These are phyloP conservation scores for Calonectria hawksworthii DNA, from an alignment of 2,329 filamentous ascomycete genomes.

Conservation along the genomic window DNA sequence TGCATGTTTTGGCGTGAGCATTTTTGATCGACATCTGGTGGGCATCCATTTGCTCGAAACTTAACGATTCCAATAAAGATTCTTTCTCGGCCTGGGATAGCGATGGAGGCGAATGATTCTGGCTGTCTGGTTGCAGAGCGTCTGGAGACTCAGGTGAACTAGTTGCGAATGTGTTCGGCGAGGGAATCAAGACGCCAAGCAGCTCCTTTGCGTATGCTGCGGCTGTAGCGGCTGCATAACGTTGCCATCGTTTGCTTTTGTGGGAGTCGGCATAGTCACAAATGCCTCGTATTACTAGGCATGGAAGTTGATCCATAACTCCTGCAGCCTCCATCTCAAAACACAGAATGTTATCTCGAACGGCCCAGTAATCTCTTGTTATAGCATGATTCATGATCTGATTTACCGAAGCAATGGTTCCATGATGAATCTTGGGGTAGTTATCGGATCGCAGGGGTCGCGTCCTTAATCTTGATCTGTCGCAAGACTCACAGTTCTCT, in stretches of 20 bases:
- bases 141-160: not conserved
- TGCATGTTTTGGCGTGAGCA: slow-evolving; percentile 56
- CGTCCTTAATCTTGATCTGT: too few relatives aligned
- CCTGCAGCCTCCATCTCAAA: not conserved
- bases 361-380: too few relatives aligned
- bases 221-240: not conserved
- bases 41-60: slow-evolving; percentile 55
- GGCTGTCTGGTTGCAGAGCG: not conserved
- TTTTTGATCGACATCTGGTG: slow-evolving; percentile 53
- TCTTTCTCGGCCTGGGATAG: not conserved
- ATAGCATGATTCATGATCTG: too few relatives aligned
- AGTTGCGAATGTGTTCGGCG: not conserved
- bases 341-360: too few relatives aligned
- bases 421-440: too few relatives aligned
- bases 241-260: not conserved
- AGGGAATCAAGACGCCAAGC: not conserved
- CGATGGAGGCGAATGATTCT: too few relatives aligned
- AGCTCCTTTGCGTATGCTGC: not conserved
- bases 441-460: too few relatives aligned
- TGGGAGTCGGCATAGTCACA: slow-evolving; percentile 6
- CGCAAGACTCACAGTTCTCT: too few relatives aligned
- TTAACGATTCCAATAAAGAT: slow-evolving; percentile 47
- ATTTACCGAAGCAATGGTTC: too few relatives aligned
- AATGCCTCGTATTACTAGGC: not conserved
- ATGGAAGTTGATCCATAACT: not conserved